Evolutionary conservation across 164 flowering plant species (phyloP).

Genomic region (Aristolochia contorta): DNA sequence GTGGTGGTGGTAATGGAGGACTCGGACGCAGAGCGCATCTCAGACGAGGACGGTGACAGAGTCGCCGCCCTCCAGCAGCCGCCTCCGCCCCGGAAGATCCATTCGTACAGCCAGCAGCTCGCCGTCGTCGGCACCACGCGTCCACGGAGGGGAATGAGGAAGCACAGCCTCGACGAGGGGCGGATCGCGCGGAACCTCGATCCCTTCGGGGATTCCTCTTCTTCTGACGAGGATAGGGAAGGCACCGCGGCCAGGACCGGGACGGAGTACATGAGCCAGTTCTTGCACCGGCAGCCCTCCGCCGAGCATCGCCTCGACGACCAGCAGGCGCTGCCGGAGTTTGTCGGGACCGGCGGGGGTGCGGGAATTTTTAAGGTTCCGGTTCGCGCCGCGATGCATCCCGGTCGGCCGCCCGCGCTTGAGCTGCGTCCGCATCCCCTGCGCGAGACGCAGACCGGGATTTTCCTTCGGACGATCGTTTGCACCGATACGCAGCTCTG

Average conservation of each 20-base stretch:
- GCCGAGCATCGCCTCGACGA: constrained; percentile 9
- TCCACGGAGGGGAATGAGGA: constrained; percentile 29
- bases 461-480: constrained; percentile 53
- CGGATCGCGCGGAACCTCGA: constrained; percentile 20
- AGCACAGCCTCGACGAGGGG: constrained; percentile 72
- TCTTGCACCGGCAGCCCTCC: constrained; percentile 10
- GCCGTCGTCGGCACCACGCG: constrained; percentile 20
- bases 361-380: constrained; percentile 61
- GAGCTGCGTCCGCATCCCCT: constrained; percentile 92
- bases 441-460: constrained; percentile 79
- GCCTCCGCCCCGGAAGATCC: constrained; percentile 22
- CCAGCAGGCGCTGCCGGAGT: constrained; percentile 46
- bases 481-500: constrained; percentile 71
- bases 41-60: constrained; percentile 15
- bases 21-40: background rate
- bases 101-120: constrained; percentile 62
- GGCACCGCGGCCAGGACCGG: constrained; percentile 3
- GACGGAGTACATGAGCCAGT: constrained; percentile 6
- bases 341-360: constrained; percentile 55
- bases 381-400: constrained; percentile 60
- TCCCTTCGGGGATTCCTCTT: constrained; percentile 21
- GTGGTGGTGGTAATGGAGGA: background rate
- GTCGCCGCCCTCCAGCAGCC: constrained; percentile 13
- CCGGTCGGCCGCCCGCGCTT: constrained; percentile 65
- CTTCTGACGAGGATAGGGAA: constrained; percentile 32